Base-by-base conservation (phyloP, 2,329 filamentous ascomycete species). In the Penicillium decumbens region DNA sequence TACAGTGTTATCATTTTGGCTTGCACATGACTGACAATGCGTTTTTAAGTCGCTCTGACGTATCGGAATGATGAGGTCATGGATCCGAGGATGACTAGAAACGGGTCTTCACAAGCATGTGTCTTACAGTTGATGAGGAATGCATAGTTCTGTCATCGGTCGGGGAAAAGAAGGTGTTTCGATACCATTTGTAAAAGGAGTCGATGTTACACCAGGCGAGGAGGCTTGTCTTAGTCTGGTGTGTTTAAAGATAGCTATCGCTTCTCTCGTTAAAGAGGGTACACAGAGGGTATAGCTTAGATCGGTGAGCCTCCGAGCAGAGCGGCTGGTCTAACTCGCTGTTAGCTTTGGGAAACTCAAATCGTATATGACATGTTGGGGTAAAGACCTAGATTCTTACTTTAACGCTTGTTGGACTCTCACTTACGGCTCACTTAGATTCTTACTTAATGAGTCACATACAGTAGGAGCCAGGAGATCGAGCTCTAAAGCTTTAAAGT, bases 41-140 rank as follows among this genome's bases (percentile, higher is more conserved):
- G 20, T 23, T 23, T 23, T 3, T 23, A 4, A 27, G 28, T 41
- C 6, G 44, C 37, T 1, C 29, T 27, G 10, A 20, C 28, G 13
- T 35, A 41, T 35, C 37, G 44, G 13, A 37, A 12, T 10, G 37
- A 40, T 9, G 20, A 46, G 2, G 28, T 20, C 7, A 27, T 28
- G 42, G 23, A n/a, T 6, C 27, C 1, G n/a, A 41, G 27, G 20
- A 46, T 33, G 10, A 30, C 9, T 41, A 23, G 28, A 46, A 18
- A 28, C 28, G 7, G 44, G 37, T 27, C 44, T 46, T 5, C 12
- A 32, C 37, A 20, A 40, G 25, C 15, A 28, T 33, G 23, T 41
- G 44, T 33, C 44, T 40, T 20, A 20, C 41, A 37, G 28, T 41
- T 33, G 44, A 46, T 27, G 37, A 25, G 37, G 37, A 46, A 18